These are phyloP conservation scores for Astathelohania contejeani DNA, from an alignment of 371 early-diverging fungal genomes.

Conservation along the genomic window DNA sequence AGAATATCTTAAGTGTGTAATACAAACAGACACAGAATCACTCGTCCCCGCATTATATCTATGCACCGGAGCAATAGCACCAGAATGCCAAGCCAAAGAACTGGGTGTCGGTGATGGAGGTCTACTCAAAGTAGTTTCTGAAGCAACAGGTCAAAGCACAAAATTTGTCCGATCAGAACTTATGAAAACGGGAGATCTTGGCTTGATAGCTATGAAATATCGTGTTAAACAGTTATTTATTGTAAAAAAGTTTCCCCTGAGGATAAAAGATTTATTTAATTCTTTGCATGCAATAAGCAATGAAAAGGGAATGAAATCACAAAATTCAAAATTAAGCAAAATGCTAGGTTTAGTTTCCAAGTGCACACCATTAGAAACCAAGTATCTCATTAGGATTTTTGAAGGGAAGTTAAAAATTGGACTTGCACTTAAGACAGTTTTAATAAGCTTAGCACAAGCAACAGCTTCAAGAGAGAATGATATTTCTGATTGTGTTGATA, in stretches of 20 bases:
- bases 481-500: conserved; percentile 7
- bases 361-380: conserved; percentile 38
- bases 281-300: conserved; percentile 28
- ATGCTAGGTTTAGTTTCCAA: conserved; percentile 39
- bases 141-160: conserved; percentile 21
- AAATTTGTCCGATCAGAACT: conserved; percentile 33
- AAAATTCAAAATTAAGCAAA: conserved; percentile 26
- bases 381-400: conserved; percentile 49
- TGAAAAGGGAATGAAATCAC: conserved; percentile 36
- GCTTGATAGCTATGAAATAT: conserved; percentile 50
- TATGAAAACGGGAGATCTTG: conserved; percentile 47
- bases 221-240: conserved; percentile 30
- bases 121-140: conserved; percentile 35
- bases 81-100: conserved; percentile 46
- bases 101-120: conserved; percentile 50
- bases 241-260: conserved; percentile 14
- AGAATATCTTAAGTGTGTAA: conserved; percentile 17
- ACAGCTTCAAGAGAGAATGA: conserved; percentile 10
- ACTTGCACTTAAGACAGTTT: conserved; percentile 48
- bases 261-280: conserved; percentile 33
- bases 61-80: conserved; percentile 40
- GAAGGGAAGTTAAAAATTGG: conserved; percentile 52
- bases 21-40: conserved; percentile 5
- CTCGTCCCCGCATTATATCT: conserved; percentile 42
- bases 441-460: conserved; percentile 37